These are phyloP conservation scores for Solanum neorickii DNA, from an alignment of 257 asterid genomes.

Conservation along the genomic window DNA sequence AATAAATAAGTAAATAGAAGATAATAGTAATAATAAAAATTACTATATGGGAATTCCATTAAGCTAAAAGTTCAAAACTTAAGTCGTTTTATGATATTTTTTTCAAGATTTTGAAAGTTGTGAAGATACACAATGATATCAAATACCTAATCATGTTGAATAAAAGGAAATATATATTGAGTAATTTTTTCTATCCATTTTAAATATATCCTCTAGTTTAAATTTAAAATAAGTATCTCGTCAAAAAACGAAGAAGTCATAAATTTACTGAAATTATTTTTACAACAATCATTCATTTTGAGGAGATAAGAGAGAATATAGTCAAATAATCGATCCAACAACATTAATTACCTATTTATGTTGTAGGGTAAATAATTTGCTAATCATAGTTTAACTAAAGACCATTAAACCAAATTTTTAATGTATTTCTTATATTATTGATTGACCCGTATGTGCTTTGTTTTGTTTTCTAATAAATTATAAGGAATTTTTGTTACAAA, in stretches of 20 bases:
- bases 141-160: background rate
- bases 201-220: background rate
- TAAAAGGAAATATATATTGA: background rate
- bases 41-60: no score
- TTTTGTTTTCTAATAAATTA: background rate
- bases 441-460: background rate
- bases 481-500: background rate
- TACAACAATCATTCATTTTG: background rate
- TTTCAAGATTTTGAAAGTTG: background rate
- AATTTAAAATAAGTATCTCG: background rate
- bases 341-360: background rate
- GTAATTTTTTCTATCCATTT: background rate
- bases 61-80: background rate
- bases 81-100: background rate
- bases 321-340: background rate
- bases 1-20: no score
- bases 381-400: background rate
- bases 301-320: background rate
- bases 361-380: background rate
- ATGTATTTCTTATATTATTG: background rate
- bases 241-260: background rate
- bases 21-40: no score
- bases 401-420: background rate
- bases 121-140: background rate
- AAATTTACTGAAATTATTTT: background rate